Conservation (phyloP, 768 basidiomycete species). For the Mycena albidolilacea region DNA sequence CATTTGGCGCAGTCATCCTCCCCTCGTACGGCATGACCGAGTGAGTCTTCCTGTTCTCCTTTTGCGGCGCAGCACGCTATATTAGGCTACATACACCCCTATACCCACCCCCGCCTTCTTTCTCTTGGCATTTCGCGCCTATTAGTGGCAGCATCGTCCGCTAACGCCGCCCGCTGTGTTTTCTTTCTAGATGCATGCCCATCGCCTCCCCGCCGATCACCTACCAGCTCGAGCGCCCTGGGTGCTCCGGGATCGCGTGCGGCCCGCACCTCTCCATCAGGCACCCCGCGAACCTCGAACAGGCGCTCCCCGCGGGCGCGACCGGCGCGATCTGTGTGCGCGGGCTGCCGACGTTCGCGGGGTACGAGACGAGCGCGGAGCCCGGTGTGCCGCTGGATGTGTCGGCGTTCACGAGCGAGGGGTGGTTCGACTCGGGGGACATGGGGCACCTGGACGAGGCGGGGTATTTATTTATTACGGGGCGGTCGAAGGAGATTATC, state of each 20-base stretch:
- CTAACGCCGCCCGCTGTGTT: conserved; percentile 19
- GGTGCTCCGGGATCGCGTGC: conserved; percentile 64
- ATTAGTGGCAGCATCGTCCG: background rate
- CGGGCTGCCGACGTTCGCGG: conserved; percentile 67
- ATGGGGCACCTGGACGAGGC: conserved; percentile 63
- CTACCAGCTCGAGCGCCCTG: conserved; percentile 62
- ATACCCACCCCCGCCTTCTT: background rate
- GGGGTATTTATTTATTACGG: conserved; percentile 68
- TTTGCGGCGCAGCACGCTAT: background rate
- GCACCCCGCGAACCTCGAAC: conserved; percentile 52
- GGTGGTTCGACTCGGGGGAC: conserved; percentile 70
- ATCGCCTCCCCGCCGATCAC: conserved; percentile 61
- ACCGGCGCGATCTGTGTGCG: conserved; percentile 70
- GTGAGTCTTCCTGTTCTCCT: conserved; percentile 39
- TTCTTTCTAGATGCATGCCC: conserved; percentile 60
- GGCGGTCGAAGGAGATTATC: conserved; percentile 73
- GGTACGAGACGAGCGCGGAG: conserved; percentile 64
- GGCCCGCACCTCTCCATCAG: conserved; percentile 64
- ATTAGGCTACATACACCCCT: no score
- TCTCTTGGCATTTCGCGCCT: background rate
- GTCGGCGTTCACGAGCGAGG: conserved; percentile 63
- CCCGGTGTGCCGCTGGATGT: conserved; percentile 58
- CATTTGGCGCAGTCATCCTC: conserved; percentile 66
- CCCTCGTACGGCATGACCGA: conserved; percentile 76
- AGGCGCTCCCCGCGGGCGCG: conserved; percentile 54